Evolutionary conservation across 2,329 filamentous ascomycete genomes (phyloP), one percentile per base, ranked within the genome.

Genomic region (Xylaria sp.): DNA sequence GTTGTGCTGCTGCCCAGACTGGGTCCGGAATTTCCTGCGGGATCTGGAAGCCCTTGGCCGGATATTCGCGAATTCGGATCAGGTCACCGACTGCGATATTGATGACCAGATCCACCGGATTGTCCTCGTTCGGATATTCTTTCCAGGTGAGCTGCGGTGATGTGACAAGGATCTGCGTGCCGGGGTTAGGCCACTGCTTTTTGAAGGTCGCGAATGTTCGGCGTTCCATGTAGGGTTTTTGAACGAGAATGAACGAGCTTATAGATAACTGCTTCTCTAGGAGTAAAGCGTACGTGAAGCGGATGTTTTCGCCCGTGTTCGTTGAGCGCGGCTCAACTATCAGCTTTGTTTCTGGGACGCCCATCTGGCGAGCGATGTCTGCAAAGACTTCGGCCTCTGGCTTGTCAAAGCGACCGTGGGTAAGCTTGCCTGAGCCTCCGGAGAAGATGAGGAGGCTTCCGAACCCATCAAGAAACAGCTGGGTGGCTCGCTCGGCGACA

Each of bases 171-270:
- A 81, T 78, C 4, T 65, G 62, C 1, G 74, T 72, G 28, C 35
- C 57, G 17, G 66, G 57, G 17, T 75, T 76, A 0, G 79, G 79
- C 80, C 80, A 82, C 71, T 82, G 80, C 72, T 77, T 79, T 61
- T 72, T 73, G 61, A 82, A 82, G 0, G 80, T 82, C 1, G 80
- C 80, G 43, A 77, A 81, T 4, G 79, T 80, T 5, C 80, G 70
- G 35, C 80, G 70, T 69, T 82, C 79, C 80, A 82, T 82, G 61
- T 82, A 82, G 23, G 79, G 80, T 69, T 82, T 82, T 69, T 82
- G 80, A 8, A 82, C 80, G 1, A 82, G 71, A 15, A 82, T 71
- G 31, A 82, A 75, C 2, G 73, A 76, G 31, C 69, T 61, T 0
- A 74, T 56, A 1, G 38, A 47, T 7, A 79, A 45, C 0, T 72